phyloP scores from a whole-genome alignment of 495 filamentous ascomycete species.

The Diplogelasinospora grovesii region DNA sequence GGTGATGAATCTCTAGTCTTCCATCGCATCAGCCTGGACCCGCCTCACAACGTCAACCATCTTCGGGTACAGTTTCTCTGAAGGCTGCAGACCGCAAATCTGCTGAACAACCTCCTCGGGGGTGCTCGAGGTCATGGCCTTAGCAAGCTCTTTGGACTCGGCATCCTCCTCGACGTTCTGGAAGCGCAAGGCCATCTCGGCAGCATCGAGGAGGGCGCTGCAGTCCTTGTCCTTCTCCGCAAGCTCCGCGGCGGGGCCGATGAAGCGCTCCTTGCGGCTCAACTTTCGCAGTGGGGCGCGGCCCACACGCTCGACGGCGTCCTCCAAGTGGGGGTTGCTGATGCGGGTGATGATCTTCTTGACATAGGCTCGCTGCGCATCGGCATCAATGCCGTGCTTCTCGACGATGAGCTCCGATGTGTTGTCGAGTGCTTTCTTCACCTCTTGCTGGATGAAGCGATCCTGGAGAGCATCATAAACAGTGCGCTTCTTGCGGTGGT shows the following conservation, averaged over 20 bases:
- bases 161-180: slow-evolving; percentile 85
- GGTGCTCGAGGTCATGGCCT: slow-evolving; percentile 65
- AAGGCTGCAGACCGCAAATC: slow-evolving; percentile 66
- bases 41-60: slow-evolving; percentile 68
- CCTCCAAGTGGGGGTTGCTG: slow-evolving; percentile 89
- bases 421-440: slow-evolving; percentile 69
- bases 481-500: slow-evolving; percentile 70
- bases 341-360: slow-evolving; percentile 88
- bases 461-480: slow-evolving; percentile 77
- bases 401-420: slow-evolving; percentile 75
- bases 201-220: slow-evolving; percentile 61
- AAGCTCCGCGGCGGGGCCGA: slow-evolving; percentile 80
- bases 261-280: slow-evolving; percentile 86
- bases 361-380: slow-evolving; percentile 84
- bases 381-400: slow-evolving; percentile 71
- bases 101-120: slow-evolving; percentile 62
- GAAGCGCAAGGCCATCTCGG: slow-evolving; percentile 87
- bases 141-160: slow-evolving; percentile 74
- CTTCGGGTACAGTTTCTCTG: slow-evolving; percentile 64
- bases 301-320: slow-evolving; percentile 89
- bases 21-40: slow-evolving; percentile 57
- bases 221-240: slow-evolving; percentile 69
- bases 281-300: slow-evolving; percentile 92
- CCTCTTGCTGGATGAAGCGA: slow-evolving; percentile 61
- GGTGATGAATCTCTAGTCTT: slow-evolving; percentile 24